Percentiles rank a stretch among this genome's conserved stretches.
Evolutionary conservation across 2,329 filamentous ascomycete species (phyloP).

Genomic region (Colletotrichum sp.): DNA sequence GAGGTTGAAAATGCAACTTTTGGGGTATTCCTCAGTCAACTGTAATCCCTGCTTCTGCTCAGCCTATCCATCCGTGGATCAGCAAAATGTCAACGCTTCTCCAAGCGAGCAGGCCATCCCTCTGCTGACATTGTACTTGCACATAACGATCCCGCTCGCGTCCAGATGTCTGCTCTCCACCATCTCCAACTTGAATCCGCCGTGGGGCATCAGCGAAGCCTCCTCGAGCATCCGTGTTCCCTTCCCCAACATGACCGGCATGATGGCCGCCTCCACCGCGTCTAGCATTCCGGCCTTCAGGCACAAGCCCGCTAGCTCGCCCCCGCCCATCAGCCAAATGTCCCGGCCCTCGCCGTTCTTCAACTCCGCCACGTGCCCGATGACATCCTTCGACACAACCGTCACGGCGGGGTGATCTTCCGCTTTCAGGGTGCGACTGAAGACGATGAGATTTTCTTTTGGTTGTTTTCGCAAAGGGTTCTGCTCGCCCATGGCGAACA

Average conservation of each 20-base stretch:
- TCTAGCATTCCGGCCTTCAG: slow-evolving; percentile 34
- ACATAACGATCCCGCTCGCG: slow-evolving; percentile 27
- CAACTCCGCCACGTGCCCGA: slow-evolving; percentile 24
- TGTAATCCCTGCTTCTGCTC: not conserved
- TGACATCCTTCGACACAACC: slow-evolving; percentile 23
- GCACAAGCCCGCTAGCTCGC: slow-evolving; percentile 30
- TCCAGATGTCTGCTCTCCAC: slow-evolving; percentile 10
- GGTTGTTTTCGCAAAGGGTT: slow-evolving; percentile 26
- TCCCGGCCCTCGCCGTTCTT: slow-evolving; percentile 28
- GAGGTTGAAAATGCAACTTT: not conserved
- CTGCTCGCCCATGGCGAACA: slow-evolving; percentile 19
- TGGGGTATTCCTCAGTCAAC: not conserved
- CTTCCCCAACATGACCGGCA: slow-evolving; percentile 28
- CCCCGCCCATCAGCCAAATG: slow-evolving; percentile 42
- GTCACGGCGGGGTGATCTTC: slow-evolving; percentile 28
- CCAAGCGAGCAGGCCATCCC: slow-evolving; percentile 2
- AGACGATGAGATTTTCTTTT: slow-evolving; percentile 31
- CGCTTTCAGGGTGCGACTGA: slow-evolving; percentile 26
- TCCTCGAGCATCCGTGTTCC: slow-evolving; percentile 29
- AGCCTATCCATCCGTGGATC: not conserved
- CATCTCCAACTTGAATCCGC: slow-evolving; percentile 16
- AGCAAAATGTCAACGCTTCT: not conserved
- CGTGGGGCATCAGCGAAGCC: not conserved
- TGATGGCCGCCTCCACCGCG: slow-evolving; percentile 31
- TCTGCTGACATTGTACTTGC: slow-evolving; percentile 14